phyloP scores from a whole-genome alignment of 208 protist genomes.

The Vickermania spadyakhi region DNA sequence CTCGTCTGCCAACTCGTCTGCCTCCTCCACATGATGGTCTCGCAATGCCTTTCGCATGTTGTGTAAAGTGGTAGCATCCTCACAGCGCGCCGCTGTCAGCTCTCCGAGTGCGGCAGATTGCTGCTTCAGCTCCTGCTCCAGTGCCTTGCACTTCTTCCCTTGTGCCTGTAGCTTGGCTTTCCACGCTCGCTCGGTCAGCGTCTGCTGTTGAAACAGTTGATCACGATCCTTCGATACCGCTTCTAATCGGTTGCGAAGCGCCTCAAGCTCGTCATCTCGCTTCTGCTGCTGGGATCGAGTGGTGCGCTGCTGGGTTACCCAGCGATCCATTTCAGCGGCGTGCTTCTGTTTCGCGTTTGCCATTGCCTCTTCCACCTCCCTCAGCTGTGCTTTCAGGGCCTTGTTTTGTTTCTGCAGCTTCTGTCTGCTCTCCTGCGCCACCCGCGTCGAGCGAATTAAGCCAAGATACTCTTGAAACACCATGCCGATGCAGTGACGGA shows the following conservation, averaged over 20 bases:
- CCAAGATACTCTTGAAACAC: not conserved
- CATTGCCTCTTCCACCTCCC: not conserved
- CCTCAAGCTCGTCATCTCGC: not conserved
- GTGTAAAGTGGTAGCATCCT: not conserved
- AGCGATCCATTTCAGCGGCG: not conserved
- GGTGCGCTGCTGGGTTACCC: not conserved
- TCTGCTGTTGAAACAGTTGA: too few relatives aligned
- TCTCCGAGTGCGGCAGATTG: constrained; percentile 7
- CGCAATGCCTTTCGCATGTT: not conserved
- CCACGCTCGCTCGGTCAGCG: not conserved
- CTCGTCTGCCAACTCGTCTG: not conserved
- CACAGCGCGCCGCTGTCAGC: not conserved
- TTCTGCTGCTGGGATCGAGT: not conserved
- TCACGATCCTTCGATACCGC: not conserved
- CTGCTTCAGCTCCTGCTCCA: constrained; percentile 3
- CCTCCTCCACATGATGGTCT: too few relatives aligned
- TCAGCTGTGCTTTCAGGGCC: not conserved
- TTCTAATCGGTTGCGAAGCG: not conserved
- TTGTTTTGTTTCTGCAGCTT: not conserved
- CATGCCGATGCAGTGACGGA: not conserved
- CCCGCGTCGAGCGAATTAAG: not conserved
- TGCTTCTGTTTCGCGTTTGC: not conserved
- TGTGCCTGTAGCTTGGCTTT: not conserved
- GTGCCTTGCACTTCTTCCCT: not conserved
- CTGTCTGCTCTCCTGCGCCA: not conserved